Conservation (phyloP, 176 grass and related monocot species). For the sorghum (Sorghum bicolor) region Sorghum_bicolor_NCBIv3 NC_012873.2:3058001-3058500, state of each 20-base stretch:
- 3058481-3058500: constrained; percentile 86
- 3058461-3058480: constrained; percentile 96
- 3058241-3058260: background rate
- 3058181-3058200: background rate
- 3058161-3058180: background rate
- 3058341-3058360: constrained; percentile 72
- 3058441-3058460: constrained; percentile 93
- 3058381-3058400: constrained; percentile 88
- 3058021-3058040: constrained; percentile 21
- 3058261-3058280: background rate
- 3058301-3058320: constrained; percentile 58
- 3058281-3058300: constrained; percentile 13
- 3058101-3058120: constrained; percentile 22
- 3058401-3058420: constrained; percentile 76
- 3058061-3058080: constrained; percentile 22
- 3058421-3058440: constrained; percentile 77
- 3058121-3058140: constrained; percentile 25
- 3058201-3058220: background rate
- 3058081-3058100: constrained; percentile 29
- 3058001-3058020: constrained; percentile 4
- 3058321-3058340: constrained; percentile 62
- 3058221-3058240: constrained; percentile 1
- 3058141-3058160: background rate
- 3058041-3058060: background rate
- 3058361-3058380: constrained; percentile 64